phyloP scores from a whole-genome alignment of 306 rosid genomes.

The Cucurbita pepo region DNA sequence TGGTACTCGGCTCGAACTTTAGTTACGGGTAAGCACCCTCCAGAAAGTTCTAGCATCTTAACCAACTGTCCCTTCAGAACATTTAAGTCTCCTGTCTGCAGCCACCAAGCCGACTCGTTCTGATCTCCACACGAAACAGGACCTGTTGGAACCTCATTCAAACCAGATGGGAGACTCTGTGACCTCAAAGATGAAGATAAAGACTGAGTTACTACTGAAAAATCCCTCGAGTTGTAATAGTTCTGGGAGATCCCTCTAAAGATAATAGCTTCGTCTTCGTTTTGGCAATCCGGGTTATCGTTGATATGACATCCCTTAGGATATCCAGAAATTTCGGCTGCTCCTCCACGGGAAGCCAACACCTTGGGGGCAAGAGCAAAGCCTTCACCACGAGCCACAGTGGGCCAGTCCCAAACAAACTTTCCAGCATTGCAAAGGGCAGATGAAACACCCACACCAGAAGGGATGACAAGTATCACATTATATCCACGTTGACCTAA shows the following conservation, averaged over 20 bases:
- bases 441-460: conserved; percentile 80
- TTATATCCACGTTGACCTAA: conserved; percentile 95
- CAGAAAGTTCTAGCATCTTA: conserved; percentile 60
- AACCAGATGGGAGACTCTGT: conserved; percentile 56
- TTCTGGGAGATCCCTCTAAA: conserved; percentile 62
- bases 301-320: conserved; percentile 53
- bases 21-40: conserved; percentile 55
- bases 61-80: conserved; percentile 68
- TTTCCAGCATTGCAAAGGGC: conserved; percentile 94
- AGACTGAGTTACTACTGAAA: conserved; percentile 47
- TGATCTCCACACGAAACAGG: conserved; percentile 26
- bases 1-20: conserved; percentile 70
- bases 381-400: conserved; percentile 92
- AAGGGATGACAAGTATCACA: conserved; percentile 78
- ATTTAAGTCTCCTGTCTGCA: conserved; percentile 78
- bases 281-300: conserved; percentile 33
- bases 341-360: conserved; percentile 37
- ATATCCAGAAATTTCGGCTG: conserved; percentile 45
- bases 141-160: conserved; percentile 45
- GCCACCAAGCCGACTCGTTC: conserved; percentile 48
- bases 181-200: conserved; percentile 40
- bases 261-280: conserved; percentile 74
- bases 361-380: conserved; percentile 49
- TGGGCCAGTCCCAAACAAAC: conserved; percentile 97
- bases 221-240: conserved; percentile 52